Evolutionary conservation across 139 green algal species (phyloP).

Genomic region (Closterium sp.): DNA sequence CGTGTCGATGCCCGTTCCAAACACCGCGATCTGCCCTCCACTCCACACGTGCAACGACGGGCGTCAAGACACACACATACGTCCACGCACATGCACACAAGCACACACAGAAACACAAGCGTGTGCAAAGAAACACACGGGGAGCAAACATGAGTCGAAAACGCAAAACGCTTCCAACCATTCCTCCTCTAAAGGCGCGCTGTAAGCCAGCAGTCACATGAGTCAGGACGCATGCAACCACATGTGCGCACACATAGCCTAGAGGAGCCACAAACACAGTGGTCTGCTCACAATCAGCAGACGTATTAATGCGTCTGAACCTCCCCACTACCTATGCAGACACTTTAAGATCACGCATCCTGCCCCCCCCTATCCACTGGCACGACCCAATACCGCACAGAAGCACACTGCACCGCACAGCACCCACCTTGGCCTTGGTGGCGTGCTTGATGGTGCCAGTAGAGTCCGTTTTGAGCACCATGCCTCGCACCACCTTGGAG

Average conservation of each 20-base stretch:
- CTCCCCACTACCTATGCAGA: no score
- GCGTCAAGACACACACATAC: not conserved
- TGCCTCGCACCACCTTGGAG: slow-evolving; percentile 74
- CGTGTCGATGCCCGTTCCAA: slow-evolving; percentile 78
- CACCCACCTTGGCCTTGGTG: slow-evolving; percentile 80
- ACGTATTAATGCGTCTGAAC: no score
- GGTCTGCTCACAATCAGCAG: no score
- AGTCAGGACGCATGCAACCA: no score
- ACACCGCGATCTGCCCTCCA: slow-evolving; percentile 54
- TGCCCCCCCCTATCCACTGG: no score
- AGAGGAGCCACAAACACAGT: not conserved
- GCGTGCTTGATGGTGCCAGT: slow-evolving; percentile 81
- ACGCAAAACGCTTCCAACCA: no score
- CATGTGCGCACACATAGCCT: not conserved
- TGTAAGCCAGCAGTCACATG: no score
- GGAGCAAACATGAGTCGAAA: not conserved
- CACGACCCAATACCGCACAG: not conserved
- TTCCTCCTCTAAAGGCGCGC: no score
- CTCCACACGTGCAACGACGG: not conserved
- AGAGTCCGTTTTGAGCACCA: slow-evolving; percentile 84
- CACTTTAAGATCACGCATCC: no score
- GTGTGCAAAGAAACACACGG: not conserved
- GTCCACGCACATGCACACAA: not conserved
- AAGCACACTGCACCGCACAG: not conserved
- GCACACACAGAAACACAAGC: not conserved